Base-by-base conservation (phyloP, 805 yeast species). In the Monosporozyma aquatica region DNA sequence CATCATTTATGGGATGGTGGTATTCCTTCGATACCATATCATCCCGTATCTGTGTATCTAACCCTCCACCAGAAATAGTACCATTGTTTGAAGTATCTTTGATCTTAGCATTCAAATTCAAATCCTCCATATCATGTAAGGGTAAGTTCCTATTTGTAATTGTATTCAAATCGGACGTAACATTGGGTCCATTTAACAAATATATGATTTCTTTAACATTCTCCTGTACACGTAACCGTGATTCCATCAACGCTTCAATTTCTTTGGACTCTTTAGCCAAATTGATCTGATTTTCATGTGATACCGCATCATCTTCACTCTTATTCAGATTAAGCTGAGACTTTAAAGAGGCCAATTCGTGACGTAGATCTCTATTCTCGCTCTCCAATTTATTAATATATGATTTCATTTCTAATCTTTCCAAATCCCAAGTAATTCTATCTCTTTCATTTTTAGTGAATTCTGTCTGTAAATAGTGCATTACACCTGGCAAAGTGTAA, bases 401-500 rank as follows among this genome's bases (percentile, higher is more conserved):
- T 23, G 69, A 65, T 57, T 69, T 73, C 80, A 78, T 73, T 51
- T 78, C 82, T 15, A 78, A 75, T 28, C 72, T 65, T 53, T 78
- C 82, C 40, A 76, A 61, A 45, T 73, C 78, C 79, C 80, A 77
- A 35, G 71, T 72, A 41, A 78, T 74, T 40, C 79, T 63, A 49
- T 75, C 77, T 42, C 76, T 70, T 54, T 78, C 83, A 55, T 73
- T 75, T 45, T 69, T 70, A 42, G 78, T 76, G 70, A 78, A 77
- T 50, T 78, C 82, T 20, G 72, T 64, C 54, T 78, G 83, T 52
- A 78, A 65, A 47, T 73, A 78, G 52, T 75, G 73, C 76, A 78
- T 75, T 25, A 78, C 78, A 40, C 83, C 82, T 34, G 69, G 67
- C 25, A 61, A 40, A 14, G 64, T 55, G 56, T 38, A 48, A 11